Base-by-base conservation (phyloP, 768 basidiomycete species). In the Mrakia hoshinonis region DNA sequence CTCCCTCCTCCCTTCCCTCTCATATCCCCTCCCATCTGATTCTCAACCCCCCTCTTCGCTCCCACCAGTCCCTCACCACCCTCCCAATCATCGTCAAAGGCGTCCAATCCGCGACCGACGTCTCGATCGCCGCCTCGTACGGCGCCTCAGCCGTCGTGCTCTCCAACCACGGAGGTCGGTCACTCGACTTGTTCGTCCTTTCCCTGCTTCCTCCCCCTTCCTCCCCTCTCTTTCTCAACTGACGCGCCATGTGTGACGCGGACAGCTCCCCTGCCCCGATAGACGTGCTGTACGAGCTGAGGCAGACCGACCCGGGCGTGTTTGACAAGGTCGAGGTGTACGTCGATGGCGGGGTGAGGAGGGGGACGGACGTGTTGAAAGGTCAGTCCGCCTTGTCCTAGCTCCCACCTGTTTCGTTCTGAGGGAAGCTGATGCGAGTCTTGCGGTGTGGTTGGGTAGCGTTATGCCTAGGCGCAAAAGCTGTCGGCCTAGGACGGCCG, bases 401-500 rank as follows among this genome's bases (percentile, higher is more conserved):
- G 6, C 43, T 6, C 43, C 7, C 43, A 43, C 43, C 6, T 6
- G 43, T 15, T 43, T 15, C 15, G 43, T 43, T 43, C 7, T 43
- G 43, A 6, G 7, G 15, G 43, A 43, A 43, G 43, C 43, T 43
- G 43, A 43, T 43, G 43, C 7, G 7, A 43, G 43, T 43, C 43
- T 43, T 43, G 43, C 7, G 43, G 6, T 43, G n/a, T 2, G 24
- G 4, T 15, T 7, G 31, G 10, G 22, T 20, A 63, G 92, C 92
- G 0, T 80, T 95, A 10, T 93, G 91, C 76, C 82, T 96, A 4
- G 80, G 80, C 5, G 81, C 80, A 4, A 79, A 78, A 52, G 81
- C 78, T 6, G 80, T 80, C 3, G 80, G 80, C 0, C 67, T 80
- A 52, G 80, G 81, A 18, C 51, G 81, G 60, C 79, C 81, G 49